phyloP scores from a whole-genome alignment of 495 filamentous ascomycete species.

The Neurospora sp. region DNA sequence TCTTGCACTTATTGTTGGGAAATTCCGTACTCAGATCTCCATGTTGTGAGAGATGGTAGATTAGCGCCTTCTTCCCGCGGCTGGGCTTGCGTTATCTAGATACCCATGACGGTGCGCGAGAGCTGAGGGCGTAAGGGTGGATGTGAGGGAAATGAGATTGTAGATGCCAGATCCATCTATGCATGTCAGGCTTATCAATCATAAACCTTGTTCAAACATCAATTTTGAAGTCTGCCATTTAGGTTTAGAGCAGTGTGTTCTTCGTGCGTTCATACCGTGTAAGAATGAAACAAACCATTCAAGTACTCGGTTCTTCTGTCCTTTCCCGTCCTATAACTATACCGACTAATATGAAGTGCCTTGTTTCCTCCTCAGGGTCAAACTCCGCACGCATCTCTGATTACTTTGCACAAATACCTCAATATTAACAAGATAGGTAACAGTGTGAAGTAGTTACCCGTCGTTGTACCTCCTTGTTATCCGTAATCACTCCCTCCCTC shows the following conservation, averaged over 20 bases:
- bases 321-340: neutral
- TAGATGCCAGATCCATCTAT: neutral
- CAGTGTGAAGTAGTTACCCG: neutral
- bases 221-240: neutral
- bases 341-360: neutral
- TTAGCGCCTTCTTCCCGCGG: neutral
- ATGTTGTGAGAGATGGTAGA: neutral
- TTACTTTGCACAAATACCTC: neutral
- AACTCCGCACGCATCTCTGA: neutral
- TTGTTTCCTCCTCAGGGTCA: neutral
- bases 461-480: neutral
- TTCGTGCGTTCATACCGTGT: neutral
- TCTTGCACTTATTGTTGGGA: neutral
- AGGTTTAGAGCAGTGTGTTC: neutral
- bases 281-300: neutral
- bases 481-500: neutral
- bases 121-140: neutral
- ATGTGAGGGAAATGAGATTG: neutral
- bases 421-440: neutral
- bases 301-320: neutral
- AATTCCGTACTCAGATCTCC: neutral
- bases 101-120: neutral
- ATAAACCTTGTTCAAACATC: neutral
- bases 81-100: neutral
- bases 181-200: neutral